A percentile compares a stretch with the other conserved stretches of the same genome.
Evolutionary conservation across 1,139 yeast species (phyloP).

Genomic region (Protomyces arabidopsidicola): DNA sequence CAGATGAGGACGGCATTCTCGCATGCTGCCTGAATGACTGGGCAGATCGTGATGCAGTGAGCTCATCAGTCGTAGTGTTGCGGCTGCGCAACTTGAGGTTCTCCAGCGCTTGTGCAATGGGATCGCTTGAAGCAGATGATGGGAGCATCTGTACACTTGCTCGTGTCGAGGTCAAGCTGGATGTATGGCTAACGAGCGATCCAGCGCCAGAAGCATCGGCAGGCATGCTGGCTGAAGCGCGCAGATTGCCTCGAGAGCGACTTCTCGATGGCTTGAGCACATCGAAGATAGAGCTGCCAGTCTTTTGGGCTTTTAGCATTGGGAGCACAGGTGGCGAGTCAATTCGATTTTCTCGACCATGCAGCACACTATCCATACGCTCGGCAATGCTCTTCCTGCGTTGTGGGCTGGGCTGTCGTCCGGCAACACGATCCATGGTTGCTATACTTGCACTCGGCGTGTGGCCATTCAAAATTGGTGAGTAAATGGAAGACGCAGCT

Average conservation of each 20-base stretch:
- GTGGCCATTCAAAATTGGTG: background rate
- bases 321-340: background rate
- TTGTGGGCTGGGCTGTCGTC: background rate
- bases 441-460: conserved; percentile 1
- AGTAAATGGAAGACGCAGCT: conserved; percentile 18
- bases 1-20: conserved; percentile 19
- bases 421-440: background rate
- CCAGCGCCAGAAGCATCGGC: conserved; percentile 27
- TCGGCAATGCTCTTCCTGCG: conserved; percentile 7
- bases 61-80: background rate
- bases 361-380: conserved; percentile 5
- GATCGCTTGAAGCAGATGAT: conserved; percentile 40
- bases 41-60: background rate
- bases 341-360: background rate
- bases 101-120: conserved; percentile 57
- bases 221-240: background rate
- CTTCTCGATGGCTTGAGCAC: conserved; percentile 38
- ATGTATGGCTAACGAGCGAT: conserved; percentile 35
- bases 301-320: conserved; percentile 18
- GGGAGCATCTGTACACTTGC: conserved; percentile 29
- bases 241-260: conserved; percentile 33
- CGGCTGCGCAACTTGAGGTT: conserved; percentile 46
- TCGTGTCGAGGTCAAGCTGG: conserved; percentile 41
- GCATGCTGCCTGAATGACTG: background rate
- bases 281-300: conserved; percentile 30